phyloP scores from a whole-genome alignment of 345 rosid genomes.

The Gossypium herbaceum region DNA sequence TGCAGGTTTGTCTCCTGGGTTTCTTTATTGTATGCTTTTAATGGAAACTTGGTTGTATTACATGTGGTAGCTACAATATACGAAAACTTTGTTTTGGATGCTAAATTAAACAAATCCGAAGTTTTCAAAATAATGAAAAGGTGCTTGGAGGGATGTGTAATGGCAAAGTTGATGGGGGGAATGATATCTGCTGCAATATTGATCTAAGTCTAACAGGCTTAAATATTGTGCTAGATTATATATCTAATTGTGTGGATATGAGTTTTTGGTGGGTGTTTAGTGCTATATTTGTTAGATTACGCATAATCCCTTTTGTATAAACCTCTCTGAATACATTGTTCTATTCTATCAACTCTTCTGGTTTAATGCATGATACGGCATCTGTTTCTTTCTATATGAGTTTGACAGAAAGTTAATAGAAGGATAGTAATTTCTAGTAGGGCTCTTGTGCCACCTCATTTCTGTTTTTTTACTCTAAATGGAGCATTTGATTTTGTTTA shows the following conservation, averaged over 20 bases:
- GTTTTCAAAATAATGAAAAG: background rate
- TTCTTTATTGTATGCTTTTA: background rate
- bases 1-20: slow-evolving; percentile 50
- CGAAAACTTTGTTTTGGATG: background rate
- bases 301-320: background rate
- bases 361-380: background rate
- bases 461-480: background rate
- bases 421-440: background rate
- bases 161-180: too few species aligned
- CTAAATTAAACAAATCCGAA: background rate
- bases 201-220: background rate
- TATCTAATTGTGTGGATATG: background rate
- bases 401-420: background rate
- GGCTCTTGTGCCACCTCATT: background rate
- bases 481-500: background rate
- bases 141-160: background rate
- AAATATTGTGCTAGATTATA: background rate
- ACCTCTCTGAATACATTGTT: background rate
- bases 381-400: background rate
- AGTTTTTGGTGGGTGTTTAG: background rate
- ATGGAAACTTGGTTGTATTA: background rate
- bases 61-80: background rate
- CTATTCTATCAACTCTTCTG: background rate
- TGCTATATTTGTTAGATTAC: background rate
- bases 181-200: background rate